These are phyloP conservation scores for Metschnikowia noctiluminum DNA, from an alignment of 805 yeast genomes.

Conservation along the genomic window DNA sequence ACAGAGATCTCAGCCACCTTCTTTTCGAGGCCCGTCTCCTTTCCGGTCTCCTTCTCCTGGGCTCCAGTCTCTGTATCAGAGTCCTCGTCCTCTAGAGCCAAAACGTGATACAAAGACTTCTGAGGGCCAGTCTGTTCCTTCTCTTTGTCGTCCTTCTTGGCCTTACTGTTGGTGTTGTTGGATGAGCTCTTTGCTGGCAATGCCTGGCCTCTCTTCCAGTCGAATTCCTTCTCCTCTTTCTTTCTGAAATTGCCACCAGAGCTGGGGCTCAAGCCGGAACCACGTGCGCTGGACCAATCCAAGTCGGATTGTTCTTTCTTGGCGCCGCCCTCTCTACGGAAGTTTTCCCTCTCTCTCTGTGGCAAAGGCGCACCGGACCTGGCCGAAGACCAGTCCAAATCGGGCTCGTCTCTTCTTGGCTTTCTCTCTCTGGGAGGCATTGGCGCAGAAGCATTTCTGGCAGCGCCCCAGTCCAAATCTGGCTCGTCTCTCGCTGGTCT, in stretches of 20 bases:
- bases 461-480: constrained; percentile 59
- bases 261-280: constrained; percentile 10
- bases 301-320: constrained; percentile 20
- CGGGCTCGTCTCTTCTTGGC: constrained; percentile 39
- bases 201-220: constrained; percentile 39
- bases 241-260: constrained; percentile 12
- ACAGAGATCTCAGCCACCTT: constrained; percentile 14
- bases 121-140: constrained; percentile 15
- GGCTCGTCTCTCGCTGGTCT: constrained; percentile 37
- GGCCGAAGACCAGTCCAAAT: constrained; percentile 40
- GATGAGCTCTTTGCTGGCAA: constrained; percentile 18
- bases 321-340: constrained; percentile 9
- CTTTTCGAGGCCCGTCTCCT: constrained; percentile 17
- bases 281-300: constrained; percentile 26
- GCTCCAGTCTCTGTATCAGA: constrained; percentile 8
- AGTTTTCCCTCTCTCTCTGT: constrained; percentile 27
- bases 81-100: constrained; percentile 18
- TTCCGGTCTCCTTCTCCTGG: neutral
- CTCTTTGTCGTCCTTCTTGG: constrained; percentile 11
- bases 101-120: constrained; percentile 19
- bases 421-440: constrained; percentile 36
- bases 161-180: constrained; percentile 1
- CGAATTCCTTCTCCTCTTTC: constrained; percentile 30
- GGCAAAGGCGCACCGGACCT: constrained; percentile 32
- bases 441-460: constrained; percentile 34